Evolutionary conservation across 306 rosid genomes (phyloP).

Genomic region (Begonia peltatifolia): DNA sequence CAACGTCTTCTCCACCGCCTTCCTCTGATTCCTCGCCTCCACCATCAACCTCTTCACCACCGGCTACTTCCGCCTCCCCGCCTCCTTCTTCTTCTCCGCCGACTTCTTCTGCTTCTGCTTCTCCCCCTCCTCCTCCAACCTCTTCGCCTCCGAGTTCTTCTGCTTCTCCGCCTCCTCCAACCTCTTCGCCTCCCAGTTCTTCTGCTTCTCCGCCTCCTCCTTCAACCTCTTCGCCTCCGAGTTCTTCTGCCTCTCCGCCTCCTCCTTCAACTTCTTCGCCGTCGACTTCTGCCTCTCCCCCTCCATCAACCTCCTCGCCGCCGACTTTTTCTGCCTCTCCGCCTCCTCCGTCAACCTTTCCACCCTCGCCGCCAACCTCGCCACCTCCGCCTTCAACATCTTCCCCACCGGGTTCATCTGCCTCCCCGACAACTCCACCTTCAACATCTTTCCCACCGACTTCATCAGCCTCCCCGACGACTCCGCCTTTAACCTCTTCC

Average conservation of each 20-base stretch:
- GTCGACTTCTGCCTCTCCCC: too few species aligned
- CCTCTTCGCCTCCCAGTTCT: conserved; percentile 13
- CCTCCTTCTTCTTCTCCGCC: conserved; percentile 14
- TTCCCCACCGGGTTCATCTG: too few species aligned
- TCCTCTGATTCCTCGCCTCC: conserved; percentile 12
- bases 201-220: conserved; percentile 22
- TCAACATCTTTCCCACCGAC: too few species aligned
- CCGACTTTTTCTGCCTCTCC: too few species aligned
- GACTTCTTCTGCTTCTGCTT: conserved; percentile 9
- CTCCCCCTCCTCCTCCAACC: conserved; percentile 18
- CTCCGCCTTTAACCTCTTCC: too few species aligned
- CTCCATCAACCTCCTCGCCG: too few species aligned
- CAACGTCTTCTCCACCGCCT: conserved; percentile 4
- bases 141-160: conserved; percentile 14
- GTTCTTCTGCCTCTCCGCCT: conserved; percentile 13
- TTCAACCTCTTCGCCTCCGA: conserved; percentile 7
- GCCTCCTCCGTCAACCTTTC: too few species aligned
- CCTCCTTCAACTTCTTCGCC: background rate
- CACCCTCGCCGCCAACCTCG: too few species aligned
- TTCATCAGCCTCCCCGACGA: too few species aligned
- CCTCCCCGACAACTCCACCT: too few species aligned
- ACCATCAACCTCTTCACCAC: conserved; percentile 5
- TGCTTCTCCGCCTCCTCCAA: conserved; percentile 9
- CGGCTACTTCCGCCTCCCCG: conserved; percentile 5
- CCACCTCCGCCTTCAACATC: too few species aligned